Conservation (phyloP, 2,329 filamentous ascomycete species). For the Tympanopsis confertula region DNA sequence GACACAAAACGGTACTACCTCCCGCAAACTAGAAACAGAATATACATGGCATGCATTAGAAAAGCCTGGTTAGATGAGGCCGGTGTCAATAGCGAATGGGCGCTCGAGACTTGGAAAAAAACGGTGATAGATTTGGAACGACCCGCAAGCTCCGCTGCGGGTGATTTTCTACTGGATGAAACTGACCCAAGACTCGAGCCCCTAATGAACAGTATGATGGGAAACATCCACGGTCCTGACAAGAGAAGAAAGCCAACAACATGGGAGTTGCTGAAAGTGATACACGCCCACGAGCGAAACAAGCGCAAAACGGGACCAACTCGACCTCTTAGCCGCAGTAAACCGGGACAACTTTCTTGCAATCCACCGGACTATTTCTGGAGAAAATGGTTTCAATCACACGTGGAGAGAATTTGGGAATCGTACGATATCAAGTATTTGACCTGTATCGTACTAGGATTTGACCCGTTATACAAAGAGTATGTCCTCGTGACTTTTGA, state of each 20-base stretch:
- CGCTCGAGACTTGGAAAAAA: slow-evolving; percentile 22
- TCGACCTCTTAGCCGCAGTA: no score
- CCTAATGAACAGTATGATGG: slow-evolving; percentile 22
- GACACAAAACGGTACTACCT: slow-evolving; percentile 51
- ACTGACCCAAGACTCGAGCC: slow-evolving; percentile 30
- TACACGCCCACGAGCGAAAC: no score
- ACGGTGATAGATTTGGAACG: slow-evolving; percentile 33
- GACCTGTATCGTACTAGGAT: no score
- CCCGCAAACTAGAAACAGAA: slow-evolving; percentile 40
- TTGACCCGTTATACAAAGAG: no score
- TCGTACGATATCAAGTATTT: no score
- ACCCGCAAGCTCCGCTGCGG: slow-evolving; percentile 42
- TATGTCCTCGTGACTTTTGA: no score
- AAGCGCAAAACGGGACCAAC: no score
- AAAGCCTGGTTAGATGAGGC: slow-evolving; percentile 9
- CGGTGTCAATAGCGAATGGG: slow-evolving; percentile 3
- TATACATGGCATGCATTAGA: slow-evolving; percentile 31
- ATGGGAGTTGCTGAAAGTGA: no score
- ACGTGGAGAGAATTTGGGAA: no score
- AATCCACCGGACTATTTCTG: no score
- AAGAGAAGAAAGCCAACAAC: slow-evolving; percentile 18
- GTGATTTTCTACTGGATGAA: slow-evolving; percentile 35
- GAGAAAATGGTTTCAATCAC: no score
- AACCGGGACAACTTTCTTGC: no score
- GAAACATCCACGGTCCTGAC: slow-evolving; percentile 11